These are phyloP conservation scores for Diutina pseudorugosa DNA, from an alignment of 1,139 yeast genomes.

Conservation along the genomic window DNA sequence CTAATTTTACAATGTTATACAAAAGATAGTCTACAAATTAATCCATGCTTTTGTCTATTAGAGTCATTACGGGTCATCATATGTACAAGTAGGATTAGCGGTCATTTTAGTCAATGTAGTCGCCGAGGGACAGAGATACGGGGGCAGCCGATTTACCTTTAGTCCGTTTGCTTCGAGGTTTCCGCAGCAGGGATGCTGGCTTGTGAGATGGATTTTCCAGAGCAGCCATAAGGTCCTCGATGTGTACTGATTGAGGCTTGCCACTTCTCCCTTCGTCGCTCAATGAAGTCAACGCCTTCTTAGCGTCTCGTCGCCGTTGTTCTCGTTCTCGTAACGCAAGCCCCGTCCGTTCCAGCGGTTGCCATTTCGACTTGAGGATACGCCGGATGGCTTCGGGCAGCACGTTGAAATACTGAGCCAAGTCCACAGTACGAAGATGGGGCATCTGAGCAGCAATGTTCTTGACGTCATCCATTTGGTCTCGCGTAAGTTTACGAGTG, in stretches of 20 bases:
- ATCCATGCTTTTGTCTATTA: no score
- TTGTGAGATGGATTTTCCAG: not conserved
- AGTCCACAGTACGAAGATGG: conserved; percentile 40
- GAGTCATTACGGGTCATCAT: not conserved
- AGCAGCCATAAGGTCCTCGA: not conserved
- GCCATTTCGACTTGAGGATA: conserved; percentile 68
- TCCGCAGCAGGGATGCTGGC: not conserved
- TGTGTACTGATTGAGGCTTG: not conserved
- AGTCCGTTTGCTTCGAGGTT: not conserved
- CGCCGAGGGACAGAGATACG: not conserved
- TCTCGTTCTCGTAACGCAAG: conserved; percentile 35
- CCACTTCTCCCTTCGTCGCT: no score
- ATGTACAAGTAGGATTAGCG: not conserved
- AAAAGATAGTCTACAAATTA: no score
- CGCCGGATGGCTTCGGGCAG: conserved; percentile 81
- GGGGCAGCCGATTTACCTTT: not conserved
- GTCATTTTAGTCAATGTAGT: not conserved
- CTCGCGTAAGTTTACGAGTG: conserved; percentile 50
- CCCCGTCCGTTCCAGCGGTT: conserved; percentile 45
- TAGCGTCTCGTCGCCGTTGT: conserved; percentile 13
- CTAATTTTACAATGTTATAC: no score
- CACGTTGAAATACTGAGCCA: conserved; percentile 54
- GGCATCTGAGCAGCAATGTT: conserved; percentile 47
- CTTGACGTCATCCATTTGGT: conserved; percentile 57
- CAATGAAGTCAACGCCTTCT: not conserved